Conservation (phyloP, 108 stramenopile genomes). For the Cylindrotheca closterium region DNA sequence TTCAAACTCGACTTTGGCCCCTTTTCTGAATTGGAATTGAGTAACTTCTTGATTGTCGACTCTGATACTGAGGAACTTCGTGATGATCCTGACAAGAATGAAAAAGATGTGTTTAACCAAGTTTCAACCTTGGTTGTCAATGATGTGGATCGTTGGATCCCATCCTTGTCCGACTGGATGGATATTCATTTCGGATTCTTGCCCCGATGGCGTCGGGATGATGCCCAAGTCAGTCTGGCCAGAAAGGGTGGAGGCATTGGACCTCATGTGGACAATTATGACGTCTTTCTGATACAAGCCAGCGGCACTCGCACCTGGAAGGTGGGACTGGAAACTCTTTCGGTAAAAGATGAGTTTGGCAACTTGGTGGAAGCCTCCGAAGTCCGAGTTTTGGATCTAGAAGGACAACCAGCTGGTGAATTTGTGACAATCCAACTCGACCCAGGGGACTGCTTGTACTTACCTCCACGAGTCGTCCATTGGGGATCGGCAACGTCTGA, state of each 20-base stretch:
- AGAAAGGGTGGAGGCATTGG: conserved; percentile 81
- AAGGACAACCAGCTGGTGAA: conserved; percentile 9
- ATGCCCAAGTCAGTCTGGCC: conserved; percentile 86
- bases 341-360: conserved; percentile 54
- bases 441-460: conserved; percentile 90
- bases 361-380: conserved; percentile 56
- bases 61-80: conserved; percentile 9
- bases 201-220: conserved; percentile 81
- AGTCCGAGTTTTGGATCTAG: conserved; percentile 64
- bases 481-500: conserved; percentile 72
- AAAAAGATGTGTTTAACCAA: conserved; percentile 12
- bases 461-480: conserved; percentile 90
- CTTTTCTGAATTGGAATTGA: conserved; percentile 27
- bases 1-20: conserved; percentile 63
- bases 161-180: conserved; percentile 77
- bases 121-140: conserved; percentile 70
- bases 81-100: conserved; percentile 9
- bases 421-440: conserved; percentile 30
- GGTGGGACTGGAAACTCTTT: conserved; percentile 47
- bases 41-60: conserved; percentile 19
- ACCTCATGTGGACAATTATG: conserved; percentile 93
- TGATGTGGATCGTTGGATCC: conserved; percentile 78
- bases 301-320: conserved; percentile 73
- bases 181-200: conserved; percentile 44
- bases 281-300: conserved; percentile 93